Conservation (phyloP, 345 rosid genomes). For the Syzygium grande region DNA sequence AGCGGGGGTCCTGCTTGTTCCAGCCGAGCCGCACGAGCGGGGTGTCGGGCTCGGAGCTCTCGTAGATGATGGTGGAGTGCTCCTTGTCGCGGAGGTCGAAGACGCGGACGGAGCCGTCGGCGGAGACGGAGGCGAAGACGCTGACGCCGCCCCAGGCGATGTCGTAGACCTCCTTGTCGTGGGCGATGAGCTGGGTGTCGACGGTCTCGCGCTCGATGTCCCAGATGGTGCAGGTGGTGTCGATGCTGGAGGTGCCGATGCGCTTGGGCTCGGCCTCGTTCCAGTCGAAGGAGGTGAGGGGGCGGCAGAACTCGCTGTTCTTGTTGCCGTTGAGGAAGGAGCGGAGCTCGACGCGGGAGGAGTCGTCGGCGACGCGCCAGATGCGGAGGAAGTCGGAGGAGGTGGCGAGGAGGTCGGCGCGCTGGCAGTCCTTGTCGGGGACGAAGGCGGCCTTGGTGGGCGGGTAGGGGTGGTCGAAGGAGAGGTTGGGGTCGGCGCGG, state of each 20-base stretch:
- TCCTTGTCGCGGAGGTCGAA: constrained; percentile 88
- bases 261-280: constrained; percentile 93
- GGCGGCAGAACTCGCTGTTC: constrained; percentile 88
- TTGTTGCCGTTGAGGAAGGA: constrained; percentile 75
- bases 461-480: constrained; percentile 91
- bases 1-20: constrained; percentile 98
- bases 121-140: constrained; percentile 89
- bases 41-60: constrained; percentile 89
- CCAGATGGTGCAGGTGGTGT: constrained; percentile 95
- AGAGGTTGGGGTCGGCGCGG: constrained; percentile 72
- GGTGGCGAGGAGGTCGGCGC: constrained; percentile 89
- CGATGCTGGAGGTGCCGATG: constrained; percentile 85
- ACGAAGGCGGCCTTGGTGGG: constrained; percentile 87
- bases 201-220: constrained; percentile 86
- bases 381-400: constrained; percentile 87
- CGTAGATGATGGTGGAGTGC: constrained; percentile 87
- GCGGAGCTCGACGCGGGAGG: constrained; percentile 59
- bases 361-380: constrained; percentile 70
- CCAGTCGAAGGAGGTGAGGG: constrained; percentile 91
- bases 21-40: constrained; percentile 89
- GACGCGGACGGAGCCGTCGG: constrained; percentile 87
- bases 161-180: constrained; percentile 95
- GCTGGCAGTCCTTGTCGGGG: constrained; percentile 86
- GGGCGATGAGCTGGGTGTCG: constrained; percentile 94
- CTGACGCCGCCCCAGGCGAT: constrained; percentile 98